Evolutionary conservation across 257 asterid genomes (phyloP), one percentile per base, ranked within the genome.

Genomic region (Nicotiana attenuata): DNA sequence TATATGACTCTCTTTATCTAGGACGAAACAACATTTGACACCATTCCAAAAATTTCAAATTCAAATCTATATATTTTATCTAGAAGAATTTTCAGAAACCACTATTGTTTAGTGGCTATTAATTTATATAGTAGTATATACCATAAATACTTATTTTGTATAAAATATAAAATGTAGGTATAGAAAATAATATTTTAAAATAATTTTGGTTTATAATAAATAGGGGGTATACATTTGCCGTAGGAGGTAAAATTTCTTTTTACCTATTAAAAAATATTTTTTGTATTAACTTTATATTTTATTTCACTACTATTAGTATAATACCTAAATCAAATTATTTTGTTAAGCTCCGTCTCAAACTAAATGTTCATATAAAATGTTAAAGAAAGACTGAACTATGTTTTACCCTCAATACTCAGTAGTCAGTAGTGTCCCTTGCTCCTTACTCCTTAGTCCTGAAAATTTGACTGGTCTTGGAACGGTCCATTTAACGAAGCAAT

Each of bases 401-500:
- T 5, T 38, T 69, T 38, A 38, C 56, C 13, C 10, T 35, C 0
- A 24, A 17, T 10, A 26, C 0, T 8, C 11, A 8, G 41, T 35
- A 29, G 4, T 35, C 2, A 0, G 50, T 41, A 8, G 3, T 41
- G 50, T 38, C 47, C 47, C 47, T 41, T 41, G 50, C 50, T 41
- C 11, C 3, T 41, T 41, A 1, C 11, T 41, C 50, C 3, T 41
- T 41, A 41, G 50, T 41, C 3, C 50, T 41, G 57, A 52, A 45
- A 45, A 7, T 73, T 60, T 73, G 79, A 73, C 61, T 73, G 61
- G 78, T 65, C 73, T 29, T 65, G 45, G 22, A 41, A 65, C 14
- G 69, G 50, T 73, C 79, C 79, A 73, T 22, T 22, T 73, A 16
- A 73, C 61, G 79, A 73, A 47, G 79, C 45, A 73, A 50, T 73